phyloP scores from a whole-genome alignment of 2,329 filamentous ascomycete genomes.

The Arthrobotrys entomopaga region DNA sequence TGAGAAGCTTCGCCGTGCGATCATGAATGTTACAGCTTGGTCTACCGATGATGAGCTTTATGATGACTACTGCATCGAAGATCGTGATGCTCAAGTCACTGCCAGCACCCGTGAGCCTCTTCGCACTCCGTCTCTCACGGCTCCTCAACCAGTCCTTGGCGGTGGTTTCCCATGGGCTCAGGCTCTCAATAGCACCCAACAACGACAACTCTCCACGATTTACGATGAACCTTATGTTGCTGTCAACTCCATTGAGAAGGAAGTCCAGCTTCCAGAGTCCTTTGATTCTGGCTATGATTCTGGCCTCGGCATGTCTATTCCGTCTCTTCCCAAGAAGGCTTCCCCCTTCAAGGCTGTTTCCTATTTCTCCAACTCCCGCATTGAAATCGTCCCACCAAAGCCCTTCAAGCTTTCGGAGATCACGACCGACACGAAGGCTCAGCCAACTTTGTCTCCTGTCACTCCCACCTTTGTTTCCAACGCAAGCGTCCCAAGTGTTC shows the following conservation, averaged over 20 bases:
- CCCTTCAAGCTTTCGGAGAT: slow-evolving; percentile 76
- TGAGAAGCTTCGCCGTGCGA: slow-evolving; percentile 77
- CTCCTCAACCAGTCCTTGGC: slow-evolving; percentile 77
- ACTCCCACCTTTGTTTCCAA: slow-evolving; percentile 84
- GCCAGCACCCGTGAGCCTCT: slow-evolving; percentile 91
- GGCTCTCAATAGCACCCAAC: slow-evolving; percentile 79
- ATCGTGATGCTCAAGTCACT: slow-evolving; percentile 79
- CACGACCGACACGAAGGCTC: slow-evolving; percentile 76
- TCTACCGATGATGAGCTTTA: slow-evolving; percentile 90
- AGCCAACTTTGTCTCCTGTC: slow-evolving; percentile 70
- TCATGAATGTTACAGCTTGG: slow-evolving; percentile 85
- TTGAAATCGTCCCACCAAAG: slow-evolving; percentile 67
- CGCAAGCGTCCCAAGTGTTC: slow-evolving; percentile 66
- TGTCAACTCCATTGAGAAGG: slow-evolving; percentile 57
- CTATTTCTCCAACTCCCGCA: slow-evolving; percentile 64
- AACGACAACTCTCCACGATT: slow-evolving; percentile 87
- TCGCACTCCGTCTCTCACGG: slow-evolving; percentile 93
- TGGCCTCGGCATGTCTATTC: slow-evolving; percentile 81
- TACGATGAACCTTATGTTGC: slow-evolving; percentile 68
- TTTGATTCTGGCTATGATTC: slow-evolving; percentile 87
- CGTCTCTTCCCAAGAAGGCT: slow-evolving; percentile 71
- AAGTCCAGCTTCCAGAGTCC: slow-evolving; percentile 81
- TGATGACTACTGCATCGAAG: slow-evolving; percentile 91
- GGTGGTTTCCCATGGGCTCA: slow-evolving; percentile 96
- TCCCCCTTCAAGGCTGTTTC: slow-evolving; percentile 60